Conservation (phyloP, 371 early-diverging fungal species). For the Lichtheimia ramosa region DNA sequence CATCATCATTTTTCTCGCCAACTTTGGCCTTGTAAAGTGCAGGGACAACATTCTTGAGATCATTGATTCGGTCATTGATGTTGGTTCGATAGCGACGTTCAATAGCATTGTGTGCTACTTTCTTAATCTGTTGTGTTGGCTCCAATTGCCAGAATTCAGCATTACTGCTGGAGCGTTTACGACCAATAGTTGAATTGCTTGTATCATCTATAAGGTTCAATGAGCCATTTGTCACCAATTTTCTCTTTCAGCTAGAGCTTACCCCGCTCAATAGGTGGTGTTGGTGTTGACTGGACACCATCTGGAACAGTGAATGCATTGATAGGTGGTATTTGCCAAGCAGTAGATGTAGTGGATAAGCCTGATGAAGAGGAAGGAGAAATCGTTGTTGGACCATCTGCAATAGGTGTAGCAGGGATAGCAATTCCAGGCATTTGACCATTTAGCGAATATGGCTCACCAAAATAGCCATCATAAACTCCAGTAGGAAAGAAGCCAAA, state of each 20-base stretch:
- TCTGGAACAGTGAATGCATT: too few species aligned
- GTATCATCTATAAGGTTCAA: background rate
- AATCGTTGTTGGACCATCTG: slow-evolving; percentile 26
- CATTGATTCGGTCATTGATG: slow-evolving; percentile 90
- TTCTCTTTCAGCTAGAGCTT: too few species aligned
- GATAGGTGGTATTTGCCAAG: background rate
- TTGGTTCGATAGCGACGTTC: slow-evolving; percentile 94
- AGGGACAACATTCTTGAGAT: slow-evolving; percentile 83
- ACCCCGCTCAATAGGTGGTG: too few species aligned
- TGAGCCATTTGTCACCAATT: too few species aligned
- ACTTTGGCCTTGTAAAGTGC: slow-evolving; percentile 69
- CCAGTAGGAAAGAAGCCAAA: slow-evolving; percentile 4
- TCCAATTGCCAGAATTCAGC: slow-evolving; percentile 5
- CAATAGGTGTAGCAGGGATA: slow-evolving; percentile 25
- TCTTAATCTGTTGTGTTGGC: slow-evolving; percentile 68
- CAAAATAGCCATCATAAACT: background rate
- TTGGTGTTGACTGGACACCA: too few species aligned
- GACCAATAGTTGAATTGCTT: background rate
- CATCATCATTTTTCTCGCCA: slow-evolving; percentile 49
- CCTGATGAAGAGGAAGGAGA: slow-evolving; percentile 21
- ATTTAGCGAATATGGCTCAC: slow-evolving; percentile 8
- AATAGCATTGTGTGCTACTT: slow-evolving; percentile 92
- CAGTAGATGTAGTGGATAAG: slow-evolving; percentile 15
- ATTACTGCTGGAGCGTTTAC: slow-evolving; percentile 6
- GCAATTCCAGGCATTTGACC: slow-evolving; percentile 20